These are phyloP conservation scores for Calonectria multiphialidica DNA, from an alignment of 2,329 filamentous ascomycete species.

Conservation along the genomic window DNA sequence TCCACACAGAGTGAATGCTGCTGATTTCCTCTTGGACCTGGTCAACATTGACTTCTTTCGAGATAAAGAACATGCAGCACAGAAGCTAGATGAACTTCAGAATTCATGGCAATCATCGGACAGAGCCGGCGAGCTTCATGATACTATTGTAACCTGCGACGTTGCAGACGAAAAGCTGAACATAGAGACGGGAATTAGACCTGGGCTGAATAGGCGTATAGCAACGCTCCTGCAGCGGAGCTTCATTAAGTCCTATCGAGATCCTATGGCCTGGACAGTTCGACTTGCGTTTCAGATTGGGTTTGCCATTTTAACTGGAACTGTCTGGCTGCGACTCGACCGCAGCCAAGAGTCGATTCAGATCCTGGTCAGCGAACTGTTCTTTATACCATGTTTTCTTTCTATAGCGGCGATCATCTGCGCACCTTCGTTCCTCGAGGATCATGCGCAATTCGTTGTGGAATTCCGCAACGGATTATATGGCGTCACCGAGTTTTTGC, in stretches of 20 bases:
- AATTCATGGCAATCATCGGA: not conserved
- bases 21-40: not conserved
- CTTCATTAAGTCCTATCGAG: not conserved
- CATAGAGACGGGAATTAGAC: not conserved
- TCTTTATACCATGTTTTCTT: not conserved
- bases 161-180: not conserved
- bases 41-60: not conserved
- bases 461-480: not conserved
- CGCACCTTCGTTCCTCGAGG: not conserved
- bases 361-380: not conserved
- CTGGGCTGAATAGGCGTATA: not conserved
- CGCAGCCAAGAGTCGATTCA: not conserved
- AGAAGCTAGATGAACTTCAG: not conserved
- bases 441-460: not conserved
- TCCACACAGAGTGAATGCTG: not conserved
- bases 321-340: not conserved
- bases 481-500: not conserved
- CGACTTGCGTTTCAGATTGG: not conserved
- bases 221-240: not conserved
- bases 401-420: not conserved
- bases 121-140: not conserved
- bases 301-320: not conserved
- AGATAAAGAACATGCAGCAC: not conserved
- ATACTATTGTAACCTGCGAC: not conserved
- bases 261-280: not conserved